These are phyloP conservation scores for Rhodomyrtus psidioides DNA, from an alignment of 441 rosid genomes.

Conservation along the genomic window DNA sequence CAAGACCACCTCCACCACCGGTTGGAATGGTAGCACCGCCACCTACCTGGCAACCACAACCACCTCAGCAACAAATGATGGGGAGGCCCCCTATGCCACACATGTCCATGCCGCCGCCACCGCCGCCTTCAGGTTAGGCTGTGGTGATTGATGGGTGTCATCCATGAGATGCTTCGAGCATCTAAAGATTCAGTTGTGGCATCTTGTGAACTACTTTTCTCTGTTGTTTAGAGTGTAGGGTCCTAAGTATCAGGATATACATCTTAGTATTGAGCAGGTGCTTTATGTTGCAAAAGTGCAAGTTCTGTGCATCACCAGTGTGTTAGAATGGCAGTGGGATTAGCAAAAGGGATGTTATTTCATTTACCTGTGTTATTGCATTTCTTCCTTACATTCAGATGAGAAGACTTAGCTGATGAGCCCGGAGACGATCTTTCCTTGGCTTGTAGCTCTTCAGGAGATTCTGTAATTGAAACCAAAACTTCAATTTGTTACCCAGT, in stretches of 20 bases:
- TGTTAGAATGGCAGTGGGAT: background rate
- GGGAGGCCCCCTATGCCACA: background rate
- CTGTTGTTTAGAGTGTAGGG: background rate
- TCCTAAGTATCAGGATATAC: background rate
- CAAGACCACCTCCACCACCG: background rate
- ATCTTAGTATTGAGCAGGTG: background rate
- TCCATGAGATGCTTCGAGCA: background rate
- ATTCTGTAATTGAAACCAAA: background rate
- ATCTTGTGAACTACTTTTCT: background rate
- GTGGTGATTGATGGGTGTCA: background rate
- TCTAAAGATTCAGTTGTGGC: background rate
- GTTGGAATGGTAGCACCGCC: background rate
- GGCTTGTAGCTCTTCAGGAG: background rate
- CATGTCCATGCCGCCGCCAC: background rate
- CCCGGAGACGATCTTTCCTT: background rate
- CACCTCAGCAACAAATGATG: background rate
- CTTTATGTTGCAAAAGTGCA: background rate
- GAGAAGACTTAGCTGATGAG: background rate
- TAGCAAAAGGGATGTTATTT: background rate
- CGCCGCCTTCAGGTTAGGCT: background rate
- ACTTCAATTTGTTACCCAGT: background rate
- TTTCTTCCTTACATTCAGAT: background rate
- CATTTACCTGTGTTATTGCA: background rate
- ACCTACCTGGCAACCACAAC: background rate
- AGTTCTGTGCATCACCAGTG: background rate